A percentile compares a stretch with the other conserved stretches of the same genome.
Conservation (phyloP, 257 asterid species). For the Apocynum venetum region DNA sequence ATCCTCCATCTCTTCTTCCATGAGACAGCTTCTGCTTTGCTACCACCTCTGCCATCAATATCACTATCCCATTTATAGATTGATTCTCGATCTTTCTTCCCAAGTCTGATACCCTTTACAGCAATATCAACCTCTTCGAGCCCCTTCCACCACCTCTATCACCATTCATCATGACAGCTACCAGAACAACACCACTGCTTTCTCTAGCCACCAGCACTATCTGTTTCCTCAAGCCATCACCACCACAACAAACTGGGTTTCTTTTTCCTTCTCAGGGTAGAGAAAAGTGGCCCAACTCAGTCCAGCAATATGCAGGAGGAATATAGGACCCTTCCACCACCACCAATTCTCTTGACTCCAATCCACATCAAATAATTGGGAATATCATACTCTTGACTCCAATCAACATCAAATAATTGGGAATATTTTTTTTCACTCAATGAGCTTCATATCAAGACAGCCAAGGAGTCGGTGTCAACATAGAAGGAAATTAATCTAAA, state of each 20-base stretch:
- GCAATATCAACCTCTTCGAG: neutral
- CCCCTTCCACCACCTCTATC: neutral
- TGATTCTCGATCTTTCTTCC: neutral
- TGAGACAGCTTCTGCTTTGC: neutral
- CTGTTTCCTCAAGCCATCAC: neutral
- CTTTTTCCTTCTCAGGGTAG: neutral
- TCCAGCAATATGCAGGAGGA: neutral
- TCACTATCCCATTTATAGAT: neutral
- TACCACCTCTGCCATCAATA: neutral
- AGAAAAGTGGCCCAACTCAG: neutral
- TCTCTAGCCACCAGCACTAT: neutral
- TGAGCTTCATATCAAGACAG: neutral
- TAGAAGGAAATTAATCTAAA: neutral
- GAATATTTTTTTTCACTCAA: neutral
- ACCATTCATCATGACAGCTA: neutral
- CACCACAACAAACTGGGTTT: neutral
- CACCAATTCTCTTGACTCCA: neutral
- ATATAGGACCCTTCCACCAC: neutral
- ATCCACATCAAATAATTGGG: neutral
- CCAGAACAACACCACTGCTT: neutral
- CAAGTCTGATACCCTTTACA: neutral
- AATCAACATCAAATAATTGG: neutral
- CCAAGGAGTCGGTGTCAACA: neutral
- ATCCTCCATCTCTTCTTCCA: neutral
- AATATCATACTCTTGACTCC: neutral